Percentiles rank a stretch among this genome's conserved stretches.
These are phyloP conservation scores for Cercospora berteroae DNA, from an alignment of 2,329 filamentous ascomycete species.

Conservation along the genomic window DNA sequence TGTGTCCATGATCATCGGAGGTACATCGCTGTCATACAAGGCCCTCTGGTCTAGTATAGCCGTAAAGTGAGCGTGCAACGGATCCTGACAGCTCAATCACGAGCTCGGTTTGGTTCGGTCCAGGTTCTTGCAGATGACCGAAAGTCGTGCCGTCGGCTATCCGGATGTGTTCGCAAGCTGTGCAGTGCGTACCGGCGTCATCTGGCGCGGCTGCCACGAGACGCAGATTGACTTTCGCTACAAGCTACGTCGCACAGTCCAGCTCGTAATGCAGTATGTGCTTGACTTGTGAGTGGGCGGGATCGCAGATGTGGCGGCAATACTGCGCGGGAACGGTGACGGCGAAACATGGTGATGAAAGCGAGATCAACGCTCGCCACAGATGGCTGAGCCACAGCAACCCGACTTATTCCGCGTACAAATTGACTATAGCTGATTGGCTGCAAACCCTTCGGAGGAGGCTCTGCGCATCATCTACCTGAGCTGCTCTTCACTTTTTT, in stretches of 20 bases:
- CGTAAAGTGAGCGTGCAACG: background rate
- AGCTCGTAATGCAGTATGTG: background rate
- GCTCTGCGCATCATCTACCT: conserved; percentile 6
- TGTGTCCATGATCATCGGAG: background rate
- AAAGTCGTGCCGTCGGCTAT: conserved; percentile 6
- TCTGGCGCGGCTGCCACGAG: conserved; percentile 4
- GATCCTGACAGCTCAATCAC: background rate
- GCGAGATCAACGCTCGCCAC: background rate
- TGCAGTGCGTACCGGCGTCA: background rate
- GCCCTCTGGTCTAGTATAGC: background rate
- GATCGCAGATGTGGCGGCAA: background rate
- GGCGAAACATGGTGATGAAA: background rate
- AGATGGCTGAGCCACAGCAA: background rate
- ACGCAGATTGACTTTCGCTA: background rate
- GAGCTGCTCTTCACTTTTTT: conserved; percentile 7
- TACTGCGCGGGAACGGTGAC: background rate
- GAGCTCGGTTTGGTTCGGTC: background rate
- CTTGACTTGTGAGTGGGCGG: background rate
- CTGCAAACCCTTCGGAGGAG: background rate
- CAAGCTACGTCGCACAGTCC: background rate
- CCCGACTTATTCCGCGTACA: conserved; percentile 1
- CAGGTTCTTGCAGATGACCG: background rate
- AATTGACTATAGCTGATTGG: conserved; percentile 1
- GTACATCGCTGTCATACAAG: background rate
- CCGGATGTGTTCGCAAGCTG: background rate